Base-by-base conservation (phyloP, 768 basidiomycete genomes). In the Clitopilus passeckerianus region DNA sequence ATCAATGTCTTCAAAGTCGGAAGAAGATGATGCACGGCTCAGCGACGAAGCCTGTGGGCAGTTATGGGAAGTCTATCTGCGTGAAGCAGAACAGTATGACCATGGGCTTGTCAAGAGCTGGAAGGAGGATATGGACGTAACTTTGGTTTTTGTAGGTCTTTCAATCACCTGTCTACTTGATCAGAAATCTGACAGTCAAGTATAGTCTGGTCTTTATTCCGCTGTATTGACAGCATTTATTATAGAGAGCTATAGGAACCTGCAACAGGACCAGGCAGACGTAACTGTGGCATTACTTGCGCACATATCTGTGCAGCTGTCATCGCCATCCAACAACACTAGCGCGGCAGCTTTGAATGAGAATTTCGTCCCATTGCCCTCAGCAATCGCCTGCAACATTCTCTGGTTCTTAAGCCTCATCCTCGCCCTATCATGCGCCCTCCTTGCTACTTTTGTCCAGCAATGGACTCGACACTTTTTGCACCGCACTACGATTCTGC, bases 191-290 rank as follows among this genome's bases (percentile, higher is more conserved):
- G 44, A n/a, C 22, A 37, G 18, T 16, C 8, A 12, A 34, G 5
- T 33, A 8, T 22, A 69, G 68, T 65, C 68, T 54, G 66, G 67
- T 53, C 63, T 69, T 20, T 69, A 67, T 41, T 69, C 68, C 5
- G 65, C 66, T 2, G 64, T 67, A 5, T 61, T 66, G 3, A 67
- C 68, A 2, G 64, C 60, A 3, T 68, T 68, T 53, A 55, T 59
- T 6, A 56, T 67, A 14, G 59, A 67, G 35, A 61, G 66, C 33
- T 67, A 65, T 56, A 57, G 61, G 53, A 23, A 33, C 18, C 60
- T 69, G 14, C 56, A 66, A 35, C 46, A 52, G n/a, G 65, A 67
- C 57, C 46, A 20, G 20, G 18, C 7, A 23, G 18, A 50, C 3
- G 6, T 50, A 22, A 7, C 46, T 10, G 20, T 22, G 3, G 10